A percentile compares a stretch with the other conserved stretches of the same genome.
These are phyloP conservation scores for Dissophora globulifera DNA, from an alignment of 192 early-diverging fungal species.

Conservation along the genomic window DNA sequence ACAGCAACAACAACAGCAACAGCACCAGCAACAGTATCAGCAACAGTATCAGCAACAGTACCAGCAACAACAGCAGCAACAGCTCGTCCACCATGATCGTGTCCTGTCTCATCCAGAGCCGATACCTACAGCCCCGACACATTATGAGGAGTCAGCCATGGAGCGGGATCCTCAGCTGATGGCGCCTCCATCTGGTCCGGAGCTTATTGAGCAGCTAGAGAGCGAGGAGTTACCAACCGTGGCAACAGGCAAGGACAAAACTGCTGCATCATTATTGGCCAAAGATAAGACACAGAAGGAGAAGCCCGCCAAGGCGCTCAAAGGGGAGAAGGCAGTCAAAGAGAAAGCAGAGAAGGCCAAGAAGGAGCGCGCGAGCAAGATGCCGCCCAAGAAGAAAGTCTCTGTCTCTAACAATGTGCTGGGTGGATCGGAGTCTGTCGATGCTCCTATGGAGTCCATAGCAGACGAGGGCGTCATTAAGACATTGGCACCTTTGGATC, in stretches of 20 bases:
- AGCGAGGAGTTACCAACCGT: not conserved
- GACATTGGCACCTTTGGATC: no score
- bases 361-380: constrained; percentile 31
- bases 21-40: no score
- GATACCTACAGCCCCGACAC: not conserved
- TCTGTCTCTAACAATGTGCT: not conserved
- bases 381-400: constrained; percentile 33
- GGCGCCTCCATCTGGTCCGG: no score
- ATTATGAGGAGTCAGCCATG: not conserved
- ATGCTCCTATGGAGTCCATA: not conserved
- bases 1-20: no score
- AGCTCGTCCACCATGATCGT: not conserved
- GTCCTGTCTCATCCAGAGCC: not conserved
- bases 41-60: no score
- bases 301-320: constrained; percentile 14
- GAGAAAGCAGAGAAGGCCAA: constrained; percentile 29
- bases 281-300: constrained; percentile 38
- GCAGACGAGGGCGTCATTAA: not conserved
- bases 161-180: no score
- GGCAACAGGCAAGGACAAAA: constrained; percentile 18
- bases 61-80: no score
- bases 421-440: not conserved
- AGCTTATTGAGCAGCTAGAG: not conserved
- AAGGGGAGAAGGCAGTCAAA: constrained; percentile 24
- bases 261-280: not conserved